These are phyloP conservation scores for Botrytis medusae DNA, from an alignment of 2,329 filamentous ascomycete genomes.

Conservation along the genomic window DNA sequence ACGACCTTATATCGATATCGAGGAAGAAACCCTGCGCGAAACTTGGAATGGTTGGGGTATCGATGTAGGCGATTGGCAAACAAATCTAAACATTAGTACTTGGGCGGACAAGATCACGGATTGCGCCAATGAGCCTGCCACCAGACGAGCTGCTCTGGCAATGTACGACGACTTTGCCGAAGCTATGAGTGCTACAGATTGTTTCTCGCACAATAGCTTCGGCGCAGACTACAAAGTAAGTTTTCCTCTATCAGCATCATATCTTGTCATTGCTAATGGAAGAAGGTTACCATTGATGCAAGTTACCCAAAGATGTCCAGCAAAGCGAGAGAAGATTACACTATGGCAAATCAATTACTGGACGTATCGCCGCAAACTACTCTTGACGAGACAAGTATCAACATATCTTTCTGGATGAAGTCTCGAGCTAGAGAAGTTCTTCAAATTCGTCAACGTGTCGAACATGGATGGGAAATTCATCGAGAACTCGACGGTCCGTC, in stretches of 20 bases:
- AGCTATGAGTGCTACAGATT: constrained; percentile 64
- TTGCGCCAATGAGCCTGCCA: constrained; percentile 24
- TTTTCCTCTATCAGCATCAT: not conserved
- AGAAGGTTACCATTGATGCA: constrained; percentile 34
- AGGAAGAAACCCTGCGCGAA: constrained; percentile 65
- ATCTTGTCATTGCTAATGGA: constrained; percentile 20
- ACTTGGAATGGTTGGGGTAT: constrained; percentile 67
- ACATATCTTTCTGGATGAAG: constrained; percentile 37
- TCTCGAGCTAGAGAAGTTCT: constrained; percentile 35
- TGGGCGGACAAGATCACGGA: constrained; percentile 42
- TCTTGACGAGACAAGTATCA: constrained; percentile 27
- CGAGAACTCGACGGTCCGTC: constrained; percentile 29
- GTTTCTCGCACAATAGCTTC: constrained; percentile 44
- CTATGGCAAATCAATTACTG: constrained; percentile 53
- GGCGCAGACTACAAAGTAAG: constrained; percentile 34
- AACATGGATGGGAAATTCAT: constrained; percentile 30
- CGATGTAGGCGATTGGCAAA: constrained; percentile 59
- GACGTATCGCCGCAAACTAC: constrained; percentile 46
- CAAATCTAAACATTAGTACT: constrained; percentile 42
- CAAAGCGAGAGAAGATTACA: constrained; percentile 55
- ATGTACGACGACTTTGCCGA: constrained; percentile 56
- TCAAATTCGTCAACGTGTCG: constrained; percentile 33
- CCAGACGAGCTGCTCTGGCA: constrained; percentile 45
- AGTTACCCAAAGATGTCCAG: constrained; percentile 39
- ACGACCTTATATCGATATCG: constrained; percentile 45